Percentiles rank a stretch among this genome's conserved stretches.
Evolutionary conservation across 73 alveolate species (phyloP).

Genomic region (Paramecium sexaurelia): DNA sequence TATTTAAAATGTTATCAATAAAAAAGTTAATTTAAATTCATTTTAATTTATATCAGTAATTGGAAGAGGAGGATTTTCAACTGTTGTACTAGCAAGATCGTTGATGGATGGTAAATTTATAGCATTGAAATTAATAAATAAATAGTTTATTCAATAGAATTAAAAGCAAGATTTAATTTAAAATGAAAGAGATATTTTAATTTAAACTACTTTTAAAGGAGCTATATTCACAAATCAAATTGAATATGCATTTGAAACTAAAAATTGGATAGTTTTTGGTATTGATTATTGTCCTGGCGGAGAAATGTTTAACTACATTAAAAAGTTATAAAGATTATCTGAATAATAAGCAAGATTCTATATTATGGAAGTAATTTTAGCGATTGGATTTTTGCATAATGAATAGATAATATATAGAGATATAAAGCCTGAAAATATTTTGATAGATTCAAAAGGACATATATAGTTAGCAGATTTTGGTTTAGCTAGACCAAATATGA

Average conservation of each 20-base stretch:
- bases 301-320: constrained; percentile 81
- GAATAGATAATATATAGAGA: constrained; percentile 70
- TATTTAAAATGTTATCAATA: neutral
- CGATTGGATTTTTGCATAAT: constrained; percentile 71
- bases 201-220: constrained; percentile 45
- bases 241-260: constrained; percentile 64
- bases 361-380: constrained; percentile 41
- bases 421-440: constrained; percentile 85
- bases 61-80: constrained; percentile 88
- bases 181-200: constrained; percentile 61
- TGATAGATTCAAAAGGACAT: constrained; percentile 77
- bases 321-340: constrained; percentile 67
- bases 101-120: constrained; percentile 75
- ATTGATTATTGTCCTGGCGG: constrained; percentile 89
- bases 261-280: constrained; percentile 69
- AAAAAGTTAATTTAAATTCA: constrained; percentile 48
- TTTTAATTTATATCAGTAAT: constrained; percentile 77
- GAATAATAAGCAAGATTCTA: constrained; percentile 59
- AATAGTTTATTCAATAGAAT: constrained; percentile 43
- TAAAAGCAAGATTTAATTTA: constrained; percentile 51
- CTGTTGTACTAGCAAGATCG: constrained; percentile 75
- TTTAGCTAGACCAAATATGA: constrained; percentile 67
- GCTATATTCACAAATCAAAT: constrained; percentile 24
- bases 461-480: constrained; percentile 94
- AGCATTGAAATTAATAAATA: constrained; percentile 79